Evolutionary conservation across 108 stramenopile species (phyloP), one percentile per base, ranked within the genome.

Genomic region (Stephanodiscus triporus): DNA sequence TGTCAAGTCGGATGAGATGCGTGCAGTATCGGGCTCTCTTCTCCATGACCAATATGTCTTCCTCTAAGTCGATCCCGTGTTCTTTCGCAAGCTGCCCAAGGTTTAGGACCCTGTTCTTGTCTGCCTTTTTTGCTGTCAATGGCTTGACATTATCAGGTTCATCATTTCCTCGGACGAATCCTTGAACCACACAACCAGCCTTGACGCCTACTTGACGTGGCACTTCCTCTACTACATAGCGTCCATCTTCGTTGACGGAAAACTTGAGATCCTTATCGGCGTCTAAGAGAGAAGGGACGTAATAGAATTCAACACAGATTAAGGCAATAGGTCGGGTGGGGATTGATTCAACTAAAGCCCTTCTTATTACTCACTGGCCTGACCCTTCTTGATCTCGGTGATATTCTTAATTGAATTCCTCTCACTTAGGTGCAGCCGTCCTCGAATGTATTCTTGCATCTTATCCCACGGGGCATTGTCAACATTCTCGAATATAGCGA

Each of bases 401-500:
- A 83, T 86, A 38, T 47, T 53, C 77, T 85, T 88, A 36, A 66
- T 80, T 6, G 62, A 57, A 23, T 78, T 68, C 17, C 75, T 57
- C 5, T 73, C 49, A 13, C 62, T 57, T 2, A 89, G 67, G 11
- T 70, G 40, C 1, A 91, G 63, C 47, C 84, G 37, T 17, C 88
- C 88, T 22, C 61, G 72, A 58, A 91, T 89, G 78, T 91, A 91
- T 60, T 91, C 90, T 55, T 62, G 64, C 90, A 91, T 91, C 30
- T 71, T 76, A 5, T 67, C 73, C 90, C 90, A 91, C 40, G 88
- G 88, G 34, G 90, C 90, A 13, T 78, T 78, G n/a, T 75, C 70
- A 6, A 91, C 90, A 75, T 91, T 91, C 76, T 91, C 90, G 70
- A 90, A 89, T 53, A 91, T 82, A 26, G 85, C 82, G 29, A 80